Evolutionary conservation across 345 rosid genomes (phyloP), one percentile per base, ranked within the genome.

Genomic region (Boechera retrofracta): DNA sequence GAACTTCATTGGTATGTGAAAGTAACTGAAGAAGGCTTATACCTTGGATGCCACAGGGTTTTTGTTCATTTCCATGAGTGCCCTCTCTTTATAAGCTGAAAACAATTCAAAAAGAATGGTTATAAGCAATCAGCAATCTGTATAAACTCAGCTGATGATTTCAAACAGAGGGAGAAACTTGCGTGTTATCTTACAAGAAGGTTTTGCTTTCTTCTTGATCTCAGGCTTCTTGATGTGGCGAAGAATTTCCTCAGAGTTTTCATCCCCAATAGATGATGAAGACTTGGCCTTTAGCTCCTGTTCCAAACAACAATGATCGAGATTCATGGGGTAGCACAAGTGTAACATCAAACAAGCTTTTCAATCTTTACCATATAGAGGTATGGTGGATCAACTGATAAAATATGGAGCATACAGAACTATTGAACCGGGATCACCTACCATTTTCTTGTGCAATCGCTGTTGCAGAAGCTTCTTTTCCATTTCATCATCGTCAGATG

Each of bases 401-500:
- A 68, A 42, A 65, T 53, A 28, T 61, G 60, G 36, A 49, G 73
- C 60, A 61, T 4, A 48, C 33, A 31, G 42, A 35, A 21, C 18
- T 62, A 4, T 9, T 38, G 70, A 60, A 33, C 24, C 1, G 0
- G 64, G 10, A 53, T 45, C 44, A 88, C 96, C 84, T 86, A 95
- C 99, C 77, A 87, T 72, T 85, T 86, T 91, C 74, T 72, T 73
- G 73, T 70, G 85, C 28, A 89, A 64, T 69, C 76, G 55, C 79
- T 83, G 87, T 74, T 81, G 85, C 63, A 54, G 78, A 29, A 77
- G 78, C 73, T 65, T 85, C 62, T 77, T 81, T 64, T 92, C 98
- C 31, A 84, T 81, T 85, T 89, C 98, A 72, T 94, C 98, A 4
- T 95, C 98, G 49, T 95, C 97, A 49, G 99, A 95, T 72, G 98